A percentile compares a stretch with the other conserved stretches of the same genome.
Conservation (phyloP, 2,329 filamentous ascomycete species). For the Volutella citrinella region DNA sequence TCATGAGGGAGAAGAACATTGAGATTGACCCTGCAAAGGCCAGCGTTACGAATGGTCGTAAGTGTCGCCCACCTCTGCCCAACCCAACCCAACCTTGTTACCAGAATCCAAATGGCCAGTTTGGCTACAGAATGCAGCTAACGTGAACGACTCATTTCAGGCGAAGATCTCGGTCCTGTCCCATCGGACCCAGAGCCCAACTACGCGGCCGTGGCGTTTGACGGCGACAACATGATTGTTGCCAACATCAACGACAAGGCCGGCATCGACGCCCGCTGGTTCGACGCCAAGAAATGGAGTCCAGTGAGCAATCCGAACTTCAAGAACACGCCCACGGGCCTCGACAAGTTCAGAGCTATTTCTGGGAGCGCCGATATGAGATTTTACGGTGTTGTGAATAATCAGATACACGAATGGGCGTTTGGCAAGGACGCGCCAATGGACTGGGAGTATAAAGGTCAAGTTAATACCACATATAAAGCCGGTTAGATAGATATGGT, state of each 20-base stretch:
- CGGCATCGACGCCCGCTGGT: background rate
- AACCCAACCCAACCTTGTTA: no score
- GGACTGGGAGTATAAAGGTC: no score
- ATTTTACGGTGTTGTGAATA: background rate
- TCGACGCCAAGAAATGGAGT: background rate
- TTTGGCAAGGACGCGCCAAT: no score
- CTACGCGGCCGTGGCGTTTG: conserved; percentile 1
- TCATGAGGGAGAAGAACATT: no score
- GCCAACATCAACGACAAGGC: conserved; percentile 1
- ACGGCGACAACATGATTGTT: background rate
- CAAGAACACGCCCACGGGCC: background rate
- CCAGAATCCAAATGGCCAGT: no score
- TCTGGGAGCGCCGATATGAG: background rate
- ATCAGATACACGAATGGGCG: conserved; percentile 1
- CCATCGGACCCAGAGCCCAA: background rate
- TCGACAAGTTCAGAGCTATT: conserved; percentile 1
- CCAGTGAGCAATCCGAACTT: background rate
- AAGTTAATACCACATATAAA: no score
- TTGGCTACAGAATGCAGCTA: no score
- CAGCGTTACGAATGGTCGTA: no score
- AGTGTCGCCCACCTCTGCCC: no score
- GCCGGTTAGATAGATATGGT: no score
- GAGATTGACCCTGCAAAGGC: no score
- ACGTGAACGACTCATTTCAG: no score
- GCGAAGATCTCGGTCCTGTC: background rate